Percentiles rank a stretch among this genome's conserved stretches.
Conservation (phyloP, 495 filamentous ascomycete genomes). For the Aspergillus ostianus region DNA sequence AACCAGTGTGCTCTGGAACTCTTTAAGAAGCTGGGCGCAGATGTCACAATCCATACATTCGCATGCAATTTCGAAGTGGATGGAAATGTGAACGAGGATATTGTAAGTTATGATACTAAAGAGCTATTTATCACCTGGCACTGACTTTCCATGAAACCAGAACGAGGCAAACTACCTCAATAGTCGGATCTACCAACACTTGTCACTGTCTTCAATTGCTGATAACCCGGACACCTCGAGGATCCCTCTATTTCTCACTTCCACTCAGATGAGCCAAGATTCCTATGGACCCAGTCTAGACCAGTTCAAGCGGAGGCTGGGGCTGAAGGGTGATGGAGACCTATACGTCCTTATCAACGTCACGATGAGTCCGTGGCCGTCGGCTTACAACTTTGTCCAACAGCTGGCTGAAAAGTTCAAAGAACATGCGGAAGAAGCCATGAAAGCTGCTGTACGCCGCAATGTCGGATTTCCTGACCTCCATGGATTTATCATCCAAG, state of each 20-base stretch:
- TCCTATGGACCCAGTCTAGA: not conserved
- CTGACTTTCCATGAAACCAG: no score
- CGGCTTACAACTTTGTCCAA: not conserved
- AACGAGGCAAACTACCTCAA: conserved; percentile 2
- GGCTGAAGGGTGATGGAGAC: not conserved
- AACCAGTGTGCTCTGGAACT: not conserved
- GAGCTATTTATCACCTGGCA: no score
- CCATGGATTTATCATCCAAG: conserved; percentile 4
- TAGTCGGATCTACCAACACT: not conserved
- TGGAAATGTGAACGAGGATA: not conserved
- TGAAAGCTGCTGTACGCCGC: not conserved
- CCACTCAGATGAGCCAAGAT: not conserved
- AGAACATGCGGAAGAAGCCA: not conserved
- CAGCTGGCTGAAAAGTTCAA: not conserved
- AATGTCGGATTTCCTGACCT: not conserved
- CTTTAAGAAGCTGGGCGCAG: not conserved
- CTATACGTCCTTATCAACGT: not conserved
- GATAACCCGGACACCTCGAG: not conserved
- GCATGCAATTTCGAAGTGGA: not conserved
- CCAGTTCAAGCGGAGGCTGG: not conserved
- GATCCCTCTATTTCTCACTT: conserved; percentile 2
- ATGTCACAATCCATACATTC: conserved; percentile 1
- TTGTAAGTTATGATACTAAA: not conserved
- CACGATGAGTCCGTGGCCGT: conserved; percentile 5
- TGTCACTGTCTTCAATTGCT: not conserved